Evolutionary conservation across 73 alveolate genomes (phyloP).

Genomic region (Paramecium bursaria): DNA sequence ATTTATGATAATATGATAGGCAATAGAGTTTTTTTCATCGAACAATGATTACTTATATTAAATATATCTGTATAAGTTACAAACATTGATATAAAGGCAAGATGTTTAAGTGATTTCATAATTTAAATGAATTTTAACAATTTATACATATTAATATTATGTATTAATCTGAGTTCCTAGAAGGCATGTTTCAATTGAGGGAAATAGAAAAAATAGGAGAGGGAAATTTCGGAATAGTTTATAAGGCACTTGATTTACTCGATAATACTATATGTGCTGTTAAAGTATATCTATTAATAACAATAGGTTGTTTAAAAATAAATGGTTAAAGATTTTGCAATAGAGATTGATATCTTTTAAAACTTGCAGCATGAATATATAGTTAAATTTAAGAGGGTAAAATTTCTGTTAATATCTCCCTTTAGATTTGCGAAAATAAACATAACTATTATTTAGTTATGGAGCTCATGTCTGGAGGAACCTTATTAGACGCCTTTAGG

Average conservation of each 20-base stretch:
- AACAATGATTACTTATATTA: conserved; percentile 43
- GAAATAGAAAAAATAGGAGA: conserved; percentile 31
- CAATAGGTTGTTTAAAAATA: conserved; percentile 19
- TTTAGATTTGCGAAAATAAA: conserved; percentile 57
- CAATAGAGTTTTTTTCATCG: conserved; percentile 58
- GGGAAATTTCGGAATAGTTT: conserved; percentile 53
- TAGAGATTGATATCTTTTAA: conserved; percentile 7
- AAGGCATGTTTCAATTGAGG: neutral
- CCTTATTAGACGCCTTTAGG: conserved; percentile 70
- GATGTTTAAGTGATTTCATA: conserved; percentile 58
- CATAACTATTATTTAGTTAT: conserved; percentile 72
- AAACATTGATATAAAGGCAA: conserved; percentile 44
- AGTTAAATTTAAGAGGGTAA: conserved; percentile 62
- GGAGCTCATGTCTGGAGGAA: conserved; percentile 86
- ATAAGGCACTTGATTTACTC: conserved; percentile 29
- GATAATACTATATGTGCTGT: conserved; percentile 54
- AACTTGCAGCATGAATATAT: conserved; percentile 58
- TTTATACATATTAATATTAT: too few relatives aligned
- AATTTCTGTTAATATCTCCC: neutral
- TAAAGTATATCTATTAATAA: conserved; percentile 1
- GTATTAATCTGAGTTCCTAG: conserved; percentile 22
- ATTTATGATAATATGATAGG: neutral
- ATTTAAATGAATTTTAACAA: conserved; percentile 48
- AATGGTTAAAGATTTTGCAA: neutral
- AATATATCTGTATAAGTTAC: conserved; percentile 34